Evolutionary conservation across 805 yeast species (phyloP).

Genomic region (Barnettozyma sp.): DNA sequence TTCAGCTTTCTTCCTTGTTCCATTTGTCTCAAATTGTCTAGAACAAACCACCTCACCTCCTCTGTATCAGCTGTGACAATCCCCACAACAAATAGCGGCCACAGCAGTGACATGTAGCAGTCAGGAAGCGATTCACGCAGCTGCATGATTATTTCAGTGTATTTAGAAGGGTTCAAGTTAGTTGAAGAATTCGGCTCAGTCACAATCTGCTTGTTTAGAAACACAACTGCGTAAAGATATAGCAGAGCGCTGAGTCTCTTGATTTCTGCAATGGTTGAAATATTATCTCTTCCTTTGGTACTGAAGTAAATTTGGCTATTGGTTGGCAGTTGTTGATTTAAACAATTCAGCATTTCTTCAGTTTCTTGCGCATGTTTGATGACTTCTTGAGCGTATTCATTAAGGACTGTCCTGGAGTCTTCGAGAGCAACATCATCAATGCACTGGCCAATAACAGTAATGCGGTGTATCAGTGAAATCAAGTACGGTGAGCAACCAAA

Average conservation of each 20-base stretch:
- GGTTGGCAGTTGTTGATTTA: conserved; percentile 23
- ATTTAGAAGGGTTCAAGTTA: conserved; percentile 13
- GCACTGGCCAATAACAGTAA: conserved; percentile 32
- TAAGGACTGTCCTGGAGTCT: conserved; percentile 9
- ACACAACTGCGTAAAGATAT: conserved; percentile 32
- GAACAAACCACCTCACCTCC: conserved; percentile 34
- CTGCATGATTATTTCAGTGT: conserved; percentile 21
- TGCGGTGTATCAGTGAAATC: conserved; percentile 30
- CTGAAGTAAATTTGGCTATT: conserved; percentile 20
- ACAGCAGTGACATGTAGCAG: conserved; percentile 31
- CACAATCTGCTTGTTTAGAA: conserved; percentile 17
- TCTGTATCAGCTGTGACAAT: conserved; percentile 28
- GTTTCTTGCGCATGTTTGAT: conserved; percentile 25
- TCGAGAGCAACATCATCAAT: conserved; percentile 30
- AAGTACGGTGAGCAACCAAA: conserved; percentile 36
- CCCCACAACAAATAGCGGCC: conserved; percentile 38
- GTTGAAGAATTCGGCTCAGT: conserved; percentile 6
- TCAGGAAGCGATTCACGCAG: conserved; percentile 25
- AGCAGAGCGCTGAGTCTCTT: conserved; percentile 30
- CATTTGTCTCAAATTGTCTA: conserved; percentile 29
- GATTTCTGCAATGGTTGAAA: conserved; percentile 32
- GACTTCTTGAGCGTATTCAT: conserved; percentile 16
- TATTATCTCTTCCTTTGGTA: conserved; percentile 14
- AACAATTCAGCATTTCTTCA: conserved; percentile 21
- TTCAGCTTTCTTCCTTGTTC: conserved; percentile 32